Percentiles rank a stretch among this genome's conserved stretches.
Conservation (phyloP, 257 asterid species). For the Rauvolfia tetraphylla region DNA sequence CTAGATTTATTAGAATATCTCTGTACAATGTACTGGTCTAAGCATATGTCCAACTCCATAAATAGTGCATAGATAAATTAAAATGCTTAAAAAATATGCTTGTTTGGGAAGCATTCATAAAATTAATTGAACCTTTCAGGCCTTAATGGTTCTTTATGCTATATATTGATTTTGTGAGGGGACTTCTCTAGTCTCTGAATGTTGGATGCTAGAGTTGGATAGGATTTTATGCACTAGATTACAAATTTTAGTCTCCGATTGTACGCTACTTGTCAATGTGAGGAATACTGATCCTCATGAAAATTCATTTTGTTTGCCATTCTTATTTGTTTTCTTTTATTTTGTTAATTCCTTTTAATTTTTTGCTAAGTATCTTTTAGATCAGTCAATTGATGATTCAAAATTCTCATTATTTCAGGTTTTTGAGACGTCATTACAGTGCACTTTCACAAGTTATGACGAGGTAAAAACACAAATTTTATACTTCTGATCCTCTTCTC, state of each 20-base stretch:
- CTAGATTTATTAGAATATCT: not conserved
- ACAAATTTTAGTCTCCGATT: not conserved
- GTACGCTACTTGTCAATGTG: not conserved
- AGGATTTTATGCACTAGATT: not conserved
- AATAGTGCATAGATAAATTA: not conserved
- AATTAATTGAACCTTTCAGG: not conserved
- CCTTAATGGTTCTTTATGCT: not conserved
- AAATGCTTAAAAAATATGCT: not conserved
- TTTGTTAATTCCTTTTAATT: conserved; percentile 7
- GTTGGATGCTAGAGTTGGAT: not conserved
- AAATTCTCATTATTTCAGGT: conserved; percentile 46
- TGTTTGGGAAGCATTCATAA: not conserved
- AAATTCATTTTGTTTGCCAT: not conserved
- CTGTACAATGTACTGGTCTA: too few relatives aligned
- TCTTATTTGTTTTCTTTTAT: conserved; percentile 10
- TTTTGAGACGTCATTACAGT: conserved; percentile 72
- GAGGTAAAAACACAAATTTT: conserved; percentile 50
- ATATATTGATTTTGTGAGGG: not conserved
- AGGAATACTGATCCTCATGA: not conserved
- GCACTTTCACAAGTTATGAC: conserved; percentile 71
- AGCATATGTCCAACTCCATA: too few relatives aligned
- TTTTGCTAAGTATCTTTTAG: conserved; percentile 9
- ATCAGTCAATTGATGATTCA: conserved; percentile 3
- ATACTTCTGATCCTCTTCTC: not conserved
- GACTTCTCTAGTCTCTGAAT: not conserved